These are phyloP conservation scores for Plasmodium fragile DNA, from an alignment of 169 alveolate genomes.

Conservation along the genomic window DNA sequence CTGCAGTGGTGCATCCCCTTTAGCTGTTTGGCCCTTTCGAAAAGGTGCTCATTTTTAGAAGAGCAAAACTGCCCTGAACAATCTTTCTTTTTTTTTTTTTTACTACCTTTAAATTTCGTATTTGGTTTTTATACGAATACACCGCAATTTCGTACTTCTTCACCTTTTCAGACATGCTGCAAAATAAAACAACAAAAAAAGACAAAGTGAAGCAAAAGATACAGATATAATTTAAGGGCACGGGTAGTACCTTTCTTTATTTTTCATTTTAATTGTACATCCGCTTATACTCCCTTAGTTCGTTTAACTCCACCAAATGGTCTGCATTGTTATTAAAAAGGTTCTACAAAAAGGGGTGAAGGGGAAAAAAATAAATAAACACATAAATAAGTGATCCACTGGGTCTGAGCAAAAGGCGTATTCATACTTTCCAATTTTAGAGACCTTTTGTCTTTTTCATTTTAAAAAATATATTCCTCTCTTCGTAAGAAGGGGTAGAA, in stretches of 20 bases:
- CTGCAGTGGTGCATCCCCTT: neutral
- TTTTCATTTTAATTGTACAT: slow-evolving; percentile 55
- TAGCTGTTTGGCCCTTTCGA: neutral
- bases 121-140: slow-evolving; percentile 63
- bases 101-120: slow-evolving; percentile 63
- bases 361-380: neutral
- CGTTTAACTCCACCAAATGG: slow-evolving; percentile 33
- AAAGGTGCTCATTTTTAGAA: neutral
- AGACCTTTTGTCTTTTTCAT: neutral
- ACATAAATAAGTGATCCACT: slow-evolving; percentile 7
- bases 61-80: neutral
- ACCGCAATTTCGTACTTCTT: slow-evolving; percentile 48
- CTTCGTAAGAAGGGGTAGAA: neutral
- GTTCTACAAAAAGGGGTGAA: slow-evolving; percentile 8
- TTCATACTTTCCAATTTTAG: neutral
- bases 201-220: neutral
- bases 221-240: neutral
- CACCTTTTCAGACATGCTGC: slow-evolving; percentile 34
- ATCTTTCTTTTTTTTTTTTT: neutral
- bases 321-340: slow-evolving; percentile 35
- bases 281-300: slow-evolving; percentile 60
- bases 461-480: neutral
- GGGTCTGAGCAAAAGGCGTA: neutral
- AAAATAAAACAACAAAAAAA: neutral
- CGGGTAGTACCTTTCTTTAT: neutral